A percentile compares a stretch with the other conserved stretches of the same genome.
Conservation (phyloP, 176 grass and related monocot genomes). For the Oropetium thomaeum region DNA sequence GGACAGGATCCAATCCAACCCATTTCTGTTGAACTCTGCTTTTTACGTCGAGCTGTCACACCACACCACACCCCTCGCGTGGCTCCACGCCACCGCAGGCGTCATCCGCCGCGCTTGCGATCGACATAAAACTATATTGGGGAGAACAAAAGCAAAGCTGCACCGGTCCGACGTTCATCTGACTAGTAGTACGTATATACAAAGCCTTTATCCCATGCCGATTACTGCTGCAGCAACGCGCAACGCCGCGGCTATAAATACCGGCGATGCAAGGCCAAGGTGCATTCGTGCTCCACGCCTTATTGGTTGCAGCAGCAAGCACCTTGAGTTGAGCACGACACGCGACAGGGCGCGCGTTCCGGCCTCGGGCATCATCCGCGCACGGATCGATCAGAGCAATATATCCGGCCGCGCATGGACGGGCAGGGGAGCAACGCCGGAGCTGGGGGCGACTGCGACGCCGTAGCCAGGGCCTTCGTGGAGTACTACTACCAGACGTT, state of each 20-base stretch:
- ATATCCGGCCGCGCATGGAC: background rate
- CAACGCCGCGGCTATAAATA: constrained; percentile 39
- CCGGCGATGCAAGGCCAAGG: background rate
- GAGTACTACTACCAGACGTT: constrained; percentile 77
- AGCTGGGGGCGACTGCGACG: constrained; percentile 35
- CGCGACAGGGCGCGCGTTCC: background rate
- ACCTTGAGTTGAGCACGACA: too few relatives aligned
- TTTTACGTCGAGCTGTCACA: too few relatives aligned
- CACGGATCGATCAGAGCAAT: background rate
- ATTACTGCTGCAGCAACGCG: background rate
- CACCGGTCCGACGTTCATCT: background rate
- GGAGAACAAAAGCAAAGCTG: background rate
- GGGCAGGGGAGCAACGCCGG: constrained; percentile 3
- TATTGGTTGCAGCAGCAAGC: background rate
- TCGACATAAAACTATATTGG: too few relatives aligned
- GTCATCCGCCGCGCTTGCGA: constrained; percentile 17
- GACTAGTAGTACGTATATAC: too few relatives aligned
- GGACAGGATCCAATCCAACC: too few relatives aligned
- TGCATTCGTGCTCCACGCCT: background rate
- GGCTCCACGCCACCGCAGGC: constrained; percentile 11
- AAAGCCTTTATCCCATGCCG: constrained; percentile 17
- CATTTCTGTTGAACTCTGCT: background rate
- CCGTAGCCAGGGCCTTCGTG: constrained; percentile 72
- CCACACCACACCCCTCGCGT: background rate
- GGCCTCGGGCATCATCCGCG: background rate